Evolutionary conservation across 305 asterid genomes (phyloP), one percentile per base, ranked within the genome.

Genomic region (Fraxinus greggii): DNA sequence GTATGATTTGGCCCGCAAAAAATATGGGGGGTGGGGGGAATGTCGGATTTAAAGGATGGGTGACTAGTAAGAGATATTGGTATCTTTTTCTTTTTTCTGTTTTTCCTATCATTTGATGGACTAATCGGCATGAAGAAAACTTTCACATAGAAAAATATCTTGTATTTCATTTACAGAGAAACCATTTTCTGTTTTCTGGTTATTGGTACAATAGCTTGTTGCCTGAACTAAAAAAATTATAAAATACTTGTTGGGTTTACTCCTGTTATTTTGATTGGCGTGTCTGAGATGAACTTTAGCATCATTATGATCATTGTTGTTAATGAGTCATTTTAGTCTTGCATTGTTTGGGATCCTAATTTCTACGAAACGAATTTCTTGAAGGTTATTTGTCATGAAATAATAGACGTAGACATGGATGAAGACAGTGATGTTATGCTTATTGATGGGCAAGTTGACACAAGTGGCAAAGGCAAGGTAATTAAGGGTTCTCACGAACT

Each of bases 391-490:
- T 82, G 24, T 86, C 92, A 80, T 72, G 97, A 90, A 86, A 84
- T 93, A 85, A 93, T 96, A 78, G 97, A 96, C 81, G 89, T 92
- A 54, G 97, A 94, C 79, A 75, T 87, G 89, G 91, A 92, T 48
- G 98, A 91, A 13, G 94, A 90, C 73, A 12, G 32, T 81, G 83
- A 87, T 77, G 84, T 84, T 70, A 72, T 88, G 84, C 48, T 85
- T 63, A 81, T 84, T 72, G 89, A 90, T 81, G 73, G 63, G 79
- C 89, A 86, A 77, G 82, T 75, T 79, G 89, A 80, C 29, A 65
- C 86, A 70, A 84, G 80, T 79, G 88, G 87, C 84, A 92, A 92
- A 83, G 95, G 92, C 83, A 96, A 96, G 98, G 99, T 94, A 91
- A 79, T 75, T 54, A 73, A 76, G 42, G 31, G 65, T 70, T 85